A percentile compares a stretch with the other conserved stretches of the same genome.
These are phyloP conservation scores for Biscogniauxia mediterranea DNA, from an alignment of 2,329 filamentous ascomycete genomes.

Conservation along the genomic window DNA sequence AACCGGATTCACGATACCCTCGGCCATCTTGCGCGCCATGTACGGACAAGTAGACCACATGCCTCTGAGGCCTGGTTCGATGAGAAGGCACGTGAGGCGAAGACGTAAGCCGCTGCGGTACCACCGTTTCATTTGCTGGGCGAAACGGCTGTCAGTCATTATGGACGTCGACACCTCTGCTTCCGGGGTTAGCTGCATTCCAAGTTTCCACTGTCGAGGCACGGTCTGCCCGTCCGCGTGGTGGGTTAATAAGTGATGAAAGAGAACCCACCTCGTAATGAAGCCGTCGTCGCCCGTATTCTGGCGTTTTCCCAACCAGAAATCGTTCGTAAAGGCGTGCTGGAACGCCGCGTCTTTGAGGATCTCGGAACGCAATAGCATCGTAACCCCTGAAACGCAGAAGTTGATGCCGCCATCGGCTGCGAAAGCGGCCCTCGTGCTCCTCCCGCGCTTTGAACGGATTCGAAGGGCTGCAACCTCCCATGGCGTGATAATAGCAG, in stretches of 20 bases:
- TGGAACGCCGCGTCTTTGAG: conserved; percentile 24
- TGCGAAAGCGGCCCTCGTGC: conserved; percentile 19
- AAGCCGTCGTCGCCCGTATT: conserved; percentile 30
- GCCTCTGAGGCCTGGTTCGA: conserved; percentile 13
- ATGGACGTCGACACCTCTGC: conserved; percentile 24
- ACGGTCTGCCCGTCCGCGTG: neutral
- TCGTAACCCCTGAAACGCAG: conserved; percentile 27
- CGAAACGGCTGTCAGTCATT: conserved; percentile 15
- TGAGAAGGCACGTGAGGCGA: conserved; percentile 18
- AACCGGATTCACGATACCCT: conserved; percentile 17
- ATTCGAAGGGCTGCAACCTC: conserved; percentile 29
- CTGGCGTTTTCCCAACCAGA: conserved; percentile 19
- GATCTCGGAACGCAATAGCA: conserved; percentile 27
- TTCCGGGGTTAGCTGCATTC: conserved; percentile 26
- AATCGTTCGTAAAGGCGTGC: conserved; percentile 21
- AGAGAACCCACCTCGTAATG: conserved; percentile 29
- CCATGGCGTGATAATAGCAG: conserved; percentile 22
- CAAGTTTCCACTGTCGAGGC: conserved; percentile 19
- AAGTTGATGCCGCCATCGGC: conserved; percentile 28
- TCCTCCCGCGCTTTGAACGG: conserved; percentile 18
- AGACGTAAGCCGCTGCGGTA: conserved; percentile 20
- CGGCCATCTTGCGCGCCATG: conserved; percentile 23
- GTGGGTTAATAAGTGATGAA: conserved; percentile 16
- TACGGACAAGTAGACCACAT: conserved; percentile 13
- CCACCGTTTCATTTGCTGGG: conserved; percentile 28